Percentiles rank a stretch among this genome's conserved stretches.
Evolutionary conservation across 139 green algal species (phyloP).

Genomic region (Marvania coccoides): DNA sequence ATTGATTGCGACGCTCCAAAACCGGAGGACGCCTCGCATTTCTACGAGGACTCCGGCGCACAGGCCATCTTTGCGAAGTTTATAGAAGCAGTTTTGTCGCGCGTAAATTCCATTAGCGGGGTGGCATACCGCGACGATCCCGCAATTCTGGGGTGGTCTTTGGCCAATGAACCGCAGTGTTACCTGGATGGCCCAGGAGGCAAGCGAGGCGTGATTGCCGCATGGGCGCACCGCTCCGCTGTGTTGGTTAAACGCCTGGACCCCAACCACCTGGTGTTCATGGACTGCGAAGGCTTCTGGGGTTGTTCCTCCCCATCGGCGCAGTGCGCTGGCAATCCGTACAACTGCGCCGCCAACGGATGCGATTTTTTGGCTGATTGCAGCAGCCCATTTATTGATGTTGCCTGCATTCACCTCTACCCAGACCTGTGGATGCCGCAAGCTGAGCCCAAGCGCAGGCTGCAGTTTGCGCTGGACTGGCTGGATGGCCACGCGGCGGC

Average conservation of each 20-base stretch:
- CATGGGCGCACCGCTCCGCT: constrained; percentile 24
- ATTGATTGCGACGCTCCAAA: neutral
- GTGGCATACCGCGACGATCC: constrained; percentile 59
- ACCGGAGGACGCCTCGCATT: constrained; percentile 15
- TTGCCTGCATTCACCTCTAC: constrained; percentile 59
- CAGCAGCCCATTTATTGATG: constrained; percentile 44
- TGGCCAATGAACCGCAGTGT: constrained; percentile 59
- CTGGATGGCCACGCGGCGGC: constrained; percentile 28
- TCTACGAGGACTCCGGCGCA: constrained; percentile 39
- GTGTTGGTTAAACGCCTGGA: constrained; percentile 53
- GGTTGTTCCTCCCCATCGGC: constrained; percentile 41
- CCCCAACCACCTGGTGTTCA: constrained; percentile 61
- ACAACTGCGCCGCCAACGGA: constrained; percentile 30
- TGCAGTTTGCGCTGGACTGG: constrained; percentile 28
- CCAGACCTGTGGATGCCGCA: constrained; percentile 52
- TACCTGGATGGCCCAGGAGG: constrained; percentile 21
- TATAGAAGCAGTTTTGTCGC: constrained; percentile 21
- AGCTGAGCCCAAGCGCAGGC: constrained; percentile 4
- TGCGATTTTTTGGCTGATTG: constrained; percentile 50
- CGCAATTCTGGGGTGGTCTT: constrained; percentile 51
- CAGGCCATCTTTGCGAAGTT: constrained; percentile 44
- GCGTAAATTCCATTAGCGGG: constrained; percentile 47
- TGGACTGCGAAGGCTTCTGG: constrained; percentile 67
- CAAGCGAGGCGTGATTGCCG: constrained; percentile 12
- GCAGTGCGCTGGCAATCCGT: constrained; percentile 35